Conservation (phyloP, 1,284 basidiomycete species). For the Entoloma clypeatum region DNA sequence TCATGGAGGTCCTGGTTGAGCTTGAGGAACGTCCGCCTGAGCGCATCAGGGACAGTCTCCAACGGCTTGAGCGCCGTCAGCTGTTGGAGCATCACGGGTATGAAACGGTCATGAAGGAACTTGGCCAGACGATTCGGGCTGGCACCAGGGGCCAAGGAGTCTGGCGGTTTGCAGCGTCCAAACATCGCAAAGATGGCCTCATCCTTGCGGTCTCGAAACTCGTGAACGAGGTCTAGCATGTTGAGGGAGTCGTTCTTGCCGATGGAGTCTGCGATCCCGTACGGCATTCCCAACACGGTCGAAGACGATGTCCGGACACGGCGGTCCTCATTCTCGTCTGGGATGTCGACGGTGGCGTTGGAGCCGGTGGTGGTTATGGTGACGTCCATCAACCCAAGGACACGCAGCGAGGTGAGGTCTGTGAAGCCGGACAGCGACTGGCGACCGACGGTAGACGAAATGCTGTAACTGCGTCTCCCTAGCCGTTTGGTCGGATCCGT, state of each 20-base stretch:
- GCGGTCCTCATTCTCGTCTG: constrained; percentile 89
- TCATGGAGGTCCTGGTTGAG: constrained; percentile 81
- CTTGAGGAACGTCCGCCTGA: constrained; percentile 82
- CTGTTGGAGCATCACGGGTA: constrained; percentile 56
- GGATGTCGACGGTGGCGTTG: constrained; percentile 55
- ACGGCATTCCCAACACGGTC: constrained; percentile 90
- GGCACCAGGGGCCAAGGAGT: constrained; percentile 32
- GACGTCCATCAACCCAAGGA: constrained; percentile 97
- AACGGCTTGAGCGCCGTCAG: constrained; percentile 49
- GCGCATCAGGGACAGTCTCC: constrained; percentile 69
- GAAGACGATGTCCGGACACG: constrained; percentile 91
- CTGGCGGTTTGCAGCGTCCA: constrained; percentile 69
- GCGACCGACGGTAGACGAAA: constrained; percentile 22
- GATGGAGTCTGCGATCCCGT: constrained; percentile 96
- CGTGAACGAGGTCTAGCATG: constrained; percentile 90
- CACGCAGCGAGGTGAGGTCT: constrained; percentile 76
- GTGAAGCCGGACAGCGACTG: constrained; percentile 81
- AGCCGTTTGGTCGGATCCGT: constrained; percentile 30
- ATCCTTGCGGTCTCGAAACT: constrained; percentile 74
- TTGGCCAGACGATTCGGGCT: constrained; percentile 69
- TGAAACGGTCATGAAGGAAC: constrained; percentile 80
- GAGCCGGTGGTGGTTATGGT: constrained; percentile 68
- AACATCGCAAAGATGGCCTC: constrained; percentile 98
- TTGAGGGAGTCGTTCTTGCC: constrained; percentile 76
- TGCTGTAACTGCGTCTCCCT: constrained; percentile 23